phyloP scores from a whole-genome alignment of 176 grass and related monocot species.

The Avena insularis region DNA sequence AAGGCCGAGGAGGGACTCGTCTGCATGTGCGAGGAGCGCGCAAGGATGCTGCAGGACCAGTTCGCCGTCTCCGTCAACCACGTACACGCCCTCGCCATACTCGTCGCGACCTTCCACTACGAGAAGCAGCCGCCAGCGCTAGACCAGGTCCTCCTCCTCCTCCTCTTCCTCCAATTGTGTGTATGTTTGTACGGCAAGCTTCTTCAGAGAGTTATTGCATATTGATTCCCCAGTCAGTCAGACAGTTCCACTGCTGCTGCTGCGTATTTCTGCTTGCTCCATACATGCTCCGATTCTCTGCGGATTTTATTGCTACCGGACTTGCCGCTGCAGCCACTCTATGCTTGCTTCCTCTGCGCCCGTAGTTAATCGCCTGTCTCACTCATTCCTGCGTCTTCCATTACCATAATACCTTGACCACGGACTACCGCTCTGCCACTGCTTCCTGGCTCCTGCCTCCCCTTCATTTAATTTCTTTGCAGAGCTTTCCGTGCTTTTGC shows the following conservation, averaged over 20 bases:
- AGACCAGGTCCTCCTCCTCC: constrained; percentile 59
- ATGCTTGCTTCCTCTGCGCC: not conserved
- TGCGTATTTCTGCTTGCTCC: not conserved
- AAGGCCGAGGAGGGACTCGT: constrained; percentile 76
- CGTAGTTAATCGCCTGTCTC: constrained; percentile 33
- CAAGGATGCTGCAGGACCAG: constrained; percentile 97
- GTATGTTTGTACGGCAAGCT: not conserved
- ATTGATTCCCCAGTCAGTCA: not conserved
- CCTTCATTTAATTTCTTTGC: constrained; percentile 27
- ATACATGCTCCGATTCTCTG: not conserved
- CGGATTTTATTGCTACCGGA: not conserved
- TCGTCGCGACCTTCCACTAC: constrained; percentile 97
- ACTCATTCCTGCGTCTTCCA: not conserved
- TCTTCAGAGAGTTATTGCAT: not conserved
- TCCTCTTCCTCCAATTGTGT: not conserved
- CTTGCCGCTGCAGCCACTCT: not conserved
- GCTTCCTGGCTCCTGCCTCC: not conserved
- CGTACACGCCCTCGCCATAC: constrained; percentile 95
- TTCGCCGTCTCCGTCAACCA: constrained; percentile 97
- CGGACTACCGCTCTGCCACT: not conserved
- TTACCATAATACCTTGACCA: constrained; percentile 36
- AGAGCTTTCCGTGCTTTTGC: not conserved
- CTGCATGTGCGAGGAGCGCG: constrained; percentile 96
- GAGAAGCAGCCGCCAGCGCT: constrained; percentile 83
- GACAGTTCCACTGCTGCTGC: not conserved